Conservation (phyloP, 2,329 filamentous ascomycete species). For the Thermoascus crustaceus region DNA sequence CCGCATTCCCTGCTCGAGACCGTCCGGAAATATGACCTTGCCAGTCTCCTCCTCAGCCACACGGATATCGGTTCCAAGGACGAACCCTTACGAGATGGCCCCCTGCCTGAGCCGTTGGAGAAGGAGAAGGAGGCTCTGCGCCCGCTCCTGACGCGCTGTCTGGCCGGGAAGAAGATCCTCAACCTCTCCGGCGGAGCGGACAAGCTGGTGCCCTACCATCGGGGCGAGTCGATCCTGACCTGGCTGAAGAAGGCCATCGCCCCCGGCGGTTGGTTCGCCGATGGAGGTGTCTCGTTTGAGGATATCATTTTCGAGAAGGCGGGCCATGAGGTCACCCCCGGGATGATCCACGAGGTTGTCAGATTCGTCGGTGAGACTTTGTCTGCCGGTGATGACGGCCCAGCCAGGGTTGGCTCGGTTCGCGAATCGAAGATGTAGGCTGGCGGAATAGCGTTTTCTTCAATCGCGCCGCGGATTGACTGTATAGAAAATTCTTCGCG, state of each 20-base stretch:
- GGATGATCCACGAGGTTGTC: conserved; percentile 49
- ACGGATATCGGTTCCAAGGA: conserved; percentile 15
- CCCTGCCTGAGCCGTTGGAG: conserved; percentile 31
- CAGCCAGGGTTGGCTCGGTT: conserved; percentile 19
- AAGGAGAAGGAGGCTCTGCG: conserved; percentile 37
- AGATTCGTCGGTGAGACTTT: conserved; percentile 44
- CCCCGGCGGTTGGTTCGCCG: conserved; percentile 40
- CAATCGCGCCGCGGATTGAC: no score
- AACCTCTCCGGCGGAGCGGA: conserved; percentile 48
- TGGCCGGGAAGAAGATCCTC: conserved; percentile 48
- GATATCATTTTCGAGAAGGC: conserved; percentile 50
- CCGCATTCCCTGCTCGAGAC: conserved; percentile 58
- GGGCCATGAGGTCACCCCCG: conserved; percentile 50
- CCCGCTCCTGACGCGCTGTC: conserved; percentile 33
- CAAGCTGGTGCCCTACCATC: conserved; percentile 53
- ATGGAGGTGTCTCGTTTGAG: conserved; percentile 45
- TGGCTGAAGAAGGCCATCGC: conserved; percentile 45
- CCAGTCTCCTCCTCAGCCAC: conserved; percentile 59
- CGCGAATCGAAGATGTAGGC: conserved; percentile 29
- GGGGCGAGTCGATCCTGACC: conserved; percentile 47
- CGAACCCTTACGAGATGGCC: conserved; percentile 20
- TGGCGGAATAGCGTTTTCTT: no score
- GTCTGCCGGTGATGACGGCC: conserved; percentile 16
- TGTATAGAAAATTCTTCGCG: no score
- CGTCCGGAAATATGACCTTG: conserved; percentile 63